Evolutionary conservation across 768 basidiomycete species (phyloP).

Genomic region (Candolleomyces eurysporus): DNA sequence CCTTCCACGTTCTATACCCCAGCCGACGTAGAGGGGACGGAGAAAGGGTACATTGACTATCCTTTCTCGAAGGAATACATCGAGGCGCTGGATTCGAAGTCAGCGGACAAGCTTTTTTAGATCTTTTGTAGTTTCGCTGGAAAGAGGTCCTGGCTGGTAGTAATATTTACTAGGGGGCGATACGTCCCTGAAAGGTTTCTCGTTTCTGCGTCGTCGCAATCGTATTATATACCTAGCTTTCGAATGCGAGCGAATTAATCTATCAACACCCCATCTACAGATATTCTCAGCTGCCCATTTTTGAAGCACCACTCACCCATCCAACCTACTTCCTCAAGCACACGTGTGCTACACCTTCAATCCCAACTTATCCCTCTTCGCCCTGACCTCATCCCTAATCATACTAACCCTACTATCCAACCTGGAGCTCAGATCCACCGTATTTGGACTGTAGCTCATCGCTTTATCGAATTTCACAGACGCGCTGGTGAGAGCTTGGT

Average conservation of each 20-base stretch:
- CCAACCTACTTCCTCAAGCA: background rate
- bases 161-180: no score
- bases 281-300: background rate
- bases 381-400: constrained; percentile 66
- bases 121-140: no score
- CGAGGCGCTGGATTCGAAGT: no score
- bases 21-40: constrained; percentile 20
- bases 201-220: no score
- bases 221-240: no score
- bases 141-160: no score
- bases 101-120: no score
- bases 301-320: background rate
- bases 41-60: constrained; percentile 30
- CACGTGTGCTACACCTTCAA: constrained; percentile 10
- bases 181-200: no score
- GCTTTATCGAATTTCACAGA: constrained; percentile 52
- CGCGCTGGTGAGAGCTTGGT: constrained; percentile 43
- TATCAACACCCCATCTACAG: no score
- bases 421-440: constrained; percentile 63
- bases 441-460: constrained; percentile 45
- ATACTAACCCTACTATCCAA: constrained; percentile 69
- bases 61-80: constrained; percentile 18
- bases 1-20: constrained; percentile 38
- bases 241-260: no score
- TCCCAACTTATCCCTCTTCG: constrained; percentile 53